Evolutionary conservation across 2,329 filamentous ascomycete genomes (phyloP).

Genomic region (Fusarium phyllophilum): DNA sequence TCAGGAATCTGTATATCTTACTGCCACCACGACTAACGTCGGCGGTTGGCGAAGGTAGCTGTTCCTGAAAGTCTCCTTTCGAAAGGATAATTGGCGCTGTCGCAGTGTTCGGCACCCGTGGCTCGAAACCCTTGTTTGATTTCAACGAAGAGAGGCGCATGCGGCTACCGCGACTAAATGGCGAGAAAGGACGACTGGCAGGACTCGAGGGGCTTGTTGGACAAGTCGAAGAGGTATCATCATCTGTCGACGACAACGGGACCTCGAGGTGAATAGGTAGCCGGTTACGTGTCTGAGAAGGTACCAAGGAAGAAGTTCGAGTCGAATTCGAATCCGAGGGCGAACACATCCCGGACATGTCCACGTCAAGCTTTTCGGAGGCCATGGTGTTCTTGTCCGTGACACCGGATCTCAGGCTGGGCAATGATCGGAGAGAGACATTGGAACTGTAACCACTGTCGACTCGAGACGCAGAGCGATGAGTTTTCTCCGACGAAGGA

Average conservation of each 20-base stretch:
- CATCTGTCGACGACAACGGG: constrained; percentile 23
- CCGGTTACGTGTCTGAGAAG: constrained; percentile 28
- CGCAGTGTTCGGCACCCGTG: constrained; percentile 10
- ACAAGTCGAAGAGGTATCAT: constrained; percentile 32
- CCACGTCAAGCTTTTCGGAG: constrained; percentile 25
- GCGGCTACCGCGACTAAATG: constrained; percentile 30
- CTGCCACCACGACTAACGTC: constrained; percentile 2
- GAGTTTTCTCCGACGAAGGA: constrained; percentile 54
- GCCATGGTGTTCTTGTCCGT: constrained; percentile 36
- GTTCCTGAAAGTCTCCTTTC: neutral
- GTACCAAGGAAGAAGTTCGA: constrained; percentile 29
- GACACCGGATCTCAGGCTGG: constrained; percentile 43
- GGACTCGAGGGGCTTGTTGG: constrained; percentile 32
- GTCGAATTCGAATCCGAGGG: constrained; percentile 34
- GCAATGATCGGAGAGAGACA: constrained; percentile 65
- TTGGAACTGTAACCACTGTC: constrained; percentile 72
- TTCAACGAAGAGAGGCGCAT: constrained; percentile 37
- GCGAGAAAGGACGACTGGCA: constrained; percentile 24
- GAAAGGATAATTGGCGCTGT: constrained; percentile 16
- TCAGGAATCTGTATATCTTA: constrained; percentile 34
- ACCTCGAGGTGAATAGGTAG: constrained; percentile 36
- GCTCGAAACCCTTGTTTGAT: constrained; percentile 32
- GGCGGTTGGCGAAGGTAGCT: neutral
- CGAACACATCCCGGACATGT: constrained; percentile 21
- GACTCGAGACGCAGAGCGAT: constrained; percentile 62